These are phyloP conservation scores for Misopates orontium DNA, from an alignment of 257 asterid species.

Conservation along the genomic window DNA sequence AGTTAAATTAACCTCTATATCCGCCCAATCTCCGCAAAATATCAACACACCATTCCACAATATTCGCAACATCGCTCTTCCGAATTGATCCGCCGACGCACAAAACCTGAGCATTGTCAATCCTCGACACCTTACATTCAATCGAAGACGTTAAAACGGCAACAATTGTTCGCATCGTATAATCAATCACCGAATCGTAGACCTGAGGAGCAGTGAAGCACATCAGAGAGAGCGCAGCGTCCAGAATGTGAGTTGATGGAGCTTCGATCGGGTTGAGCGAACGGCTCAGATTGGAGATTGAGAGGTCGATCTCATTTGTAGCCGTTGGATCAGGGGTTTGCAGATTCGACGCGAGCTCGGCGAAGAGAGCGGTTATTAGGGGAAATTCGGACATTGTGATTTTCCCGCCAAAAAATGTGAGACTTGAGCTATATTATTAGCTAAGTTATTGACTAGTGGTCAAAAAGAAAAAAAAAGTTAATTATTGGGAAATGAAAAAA, in stretches of 20 bases:
- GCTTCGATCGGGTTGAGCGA: slow-evolving; percentile 58
- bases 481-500: too few species aligned
- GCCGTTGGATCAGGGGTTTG: slow-evolving; percentile 34
- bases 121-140: slow-evolving; percentile 46
- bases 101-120: slow-evolving; percentile 38
- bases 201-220: slow-evolving; percentile 80
- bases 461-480: too few species aligned
- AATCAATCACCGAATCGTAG: slow-evolving; percentile 50
- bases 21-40: slow-evolving; percentile 44
- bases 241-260: slow-evolving; percentile 52
- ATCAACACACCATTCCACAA: slow-evolving; percentile 49
- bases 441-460: too few species aligned
- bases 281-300: slow-evolving; percentile 54
- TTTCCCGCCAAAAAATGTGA: slow-evolving; percentile 37
- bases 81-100: slow-evolving; percentile 58
- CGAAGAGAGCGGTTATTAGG: slow-evolving; percentile 54
- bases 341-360: slow-evolving; percentile 58
- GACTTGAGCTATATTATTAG: too few species aligned
- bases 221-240: slow-evolving; percentile 74
- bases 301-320: slow-evolving; percentile 29
- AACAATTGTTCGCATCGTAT: slow-evolving; percentile 47
- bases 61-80: slow-evolving; percentile 36
- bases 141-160: slow-evolving; percentile 61
- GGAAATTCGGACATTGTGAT: slow-evolving; percentile 40
- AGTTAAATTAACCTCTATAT: slow-evolving; percentile 39